Percentiles rank a stretch among this genome's conserved stretches.
Conservation (phyloP, 352 stramenopile genomes). For the Phytophthora boehmeriae region DNA sequence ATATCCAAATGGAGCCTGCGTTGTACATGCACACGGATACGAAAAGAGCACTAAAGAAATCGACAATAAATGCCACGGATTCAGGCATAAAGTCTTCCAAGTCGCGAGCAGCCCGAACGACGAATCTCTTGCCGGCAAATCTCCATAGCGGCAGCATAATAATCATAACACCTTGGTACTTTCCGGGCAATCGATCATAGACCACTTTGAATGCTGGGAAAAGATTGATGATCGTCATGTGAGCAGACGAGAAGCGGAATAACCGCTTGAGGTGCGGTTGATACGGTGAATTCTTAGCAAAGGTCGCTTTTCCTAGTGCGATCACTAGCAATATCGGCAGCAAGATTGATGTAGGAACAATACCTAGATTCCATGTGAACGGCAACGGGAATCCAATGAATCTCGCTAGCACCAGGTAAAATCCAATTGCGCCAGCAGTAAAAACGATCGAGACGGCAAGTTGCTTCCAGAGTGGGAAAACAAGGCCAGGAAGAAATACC, state of each 20-base stretch:
- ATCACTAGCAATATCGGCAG: background rate
- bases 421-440: background rate
- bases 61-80: constrained; percentile 10
- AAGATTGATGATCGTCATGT: constrained; percentile 1
- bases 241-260: background rate
- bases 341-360: background rate
- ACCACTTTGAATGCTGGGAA: constrained; percentile 10
- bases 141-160: constrained; percentile 8
- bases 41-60: constrained; percentile 19
- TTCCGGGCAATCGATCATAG: background rate
- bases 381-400: constrained; percentile 7
- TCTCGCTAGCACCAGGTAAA: background rate
- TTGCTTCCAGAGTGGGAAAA: background rate
- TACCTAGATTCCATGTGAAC: constrained; percentile 7
- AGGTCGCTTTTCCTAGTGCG: constrained; percentile 1
- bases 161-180: background rate
- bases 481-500: background rate
- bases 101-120: background rate
- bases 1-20: constrained; percentile 4
- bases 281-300: constrained; percentile 1
- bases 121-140: constrained; percentile 1
- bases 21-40: constrained; percentile 20
- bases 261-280: constrained; percentile 2
- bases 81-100: constrained; percentile 12
- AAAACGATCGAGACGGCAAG: background rate